A percentile compares a stretch with the other conserved stretches of the same genome.
Evolutionary conservation across 768 basidiomycete genomes (phyloP).

Genomic region (Pilatotrama ljubarskyi): DNA sequence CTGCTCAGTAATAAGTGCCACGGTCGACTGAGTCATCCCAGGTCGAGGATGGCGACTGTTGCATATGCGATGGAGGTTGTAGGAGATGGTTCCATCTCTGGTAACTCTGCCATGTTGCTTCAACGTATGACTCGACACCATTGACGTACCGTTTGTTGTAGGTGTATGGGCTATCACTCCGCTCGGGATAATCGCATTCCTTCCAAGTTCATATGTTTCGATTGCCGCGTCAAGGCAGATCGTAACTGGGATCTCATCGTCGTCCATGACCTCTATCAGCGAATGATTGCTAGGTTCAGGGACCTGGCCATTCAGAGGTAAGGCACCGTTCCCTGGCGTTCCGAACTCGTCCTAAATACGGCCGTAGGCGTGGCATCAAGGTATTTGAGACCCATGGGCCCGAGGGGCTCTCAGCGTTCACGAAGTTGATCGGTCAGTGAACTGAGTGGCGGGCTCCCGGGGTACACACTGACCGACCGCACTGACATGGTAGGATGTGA

Average conservation of each 20-base stretch:
- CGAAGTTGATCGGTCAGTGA: conserved; percentile 57
- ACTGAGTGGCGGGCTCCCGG: neutral
- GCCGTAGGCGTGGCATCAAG: conserved; percentile 67
- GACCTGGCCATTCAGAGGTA: conserved; percentile 75
- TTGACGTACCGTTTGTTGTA: conserved; percentile 23
- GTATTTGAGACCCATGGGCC: conserved; percentile 52
- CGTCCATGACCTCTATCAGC: conserved; percentile 51
- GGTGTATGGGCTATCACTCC: conserved; percentile 73
- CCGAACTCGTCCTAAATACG: conserved; percentile 2
- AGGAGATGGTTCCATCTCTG: conserved; percentile 75
- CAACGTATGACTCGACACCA: neutral
- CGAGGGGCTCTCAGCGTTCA: conserved; percentile 51
- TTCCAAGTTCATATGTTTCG: conserved; percentile 65
- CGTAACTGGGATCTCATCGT: conserved; percentile 71
- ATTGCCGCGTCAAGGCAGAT: conserved; percentile 70
- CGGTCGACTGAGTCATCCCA: conserved; percentile 28
- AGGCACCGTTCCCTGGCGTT: neutral
- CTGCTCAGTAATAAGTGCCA: neutral
- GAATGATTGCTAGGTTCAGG: conserved; percentile 63
- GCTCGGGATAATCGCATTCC: conserved; percentile 59
- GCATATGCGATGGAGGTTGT: conserved; percentile 75
- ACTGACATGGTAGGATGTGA: conserved; percentile 48
- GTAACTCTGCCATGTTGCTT: conserved; percentile 39
- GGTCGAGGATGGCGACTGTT: conserved; percentile 52
- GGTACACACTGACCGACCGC: neutral